A percentile compares a stretch with the other conserved stretches of the same genome.
Evolutionary conservation across 2,329 filamentous ascomycete genomes (phyloP).

Genomic region (Claviceps spartinae): DNA sequence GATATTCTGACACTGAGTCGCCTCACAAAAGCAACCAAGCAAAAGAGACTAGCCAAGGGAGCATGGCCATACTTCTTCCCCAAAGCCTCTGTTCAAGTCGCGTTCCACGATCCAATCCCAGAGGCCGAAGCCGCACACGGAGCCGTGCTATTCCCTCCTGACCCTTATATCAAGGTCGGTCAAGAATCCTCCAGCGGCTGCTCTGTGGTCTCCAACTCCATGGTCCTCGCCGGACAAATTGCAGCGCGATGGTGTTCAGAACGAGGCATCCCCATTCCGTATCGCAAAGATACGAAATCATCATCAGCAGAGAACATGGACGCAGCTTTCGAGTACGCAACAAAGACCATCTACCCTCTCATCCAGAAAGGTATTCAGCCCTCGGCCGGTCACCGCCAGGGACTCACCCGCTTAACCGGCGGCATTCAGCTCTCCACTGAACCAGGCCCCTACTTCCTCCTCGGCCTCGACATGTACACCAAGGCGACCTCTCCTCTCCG

Average conservation of each 20-base stretch:
- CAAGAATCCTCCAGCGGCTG: constrained; percentile 18
- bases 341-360: constrained; percentile 20
- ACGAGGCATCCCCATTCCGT: constrained; percentile 45
- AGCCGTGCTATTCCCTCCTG: constrained; percentile 22
- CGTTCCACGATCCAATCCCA: constrained; percentile 21
- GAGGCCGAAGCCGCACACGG: constrained; percentile 6
- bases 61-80: constrained; percentile 35
- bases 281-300: constrained; percentile 34
- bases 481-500: constrained; percentile 55
- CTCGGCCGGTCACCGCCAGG: constrained; percentile 17
- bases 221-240: constrained; percentile 49
- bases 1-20: constrained; percentile 34
- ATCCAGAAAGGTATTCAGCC: constrained; percentile 19
- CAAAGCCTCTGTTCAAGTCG: constrained; percentile 29
- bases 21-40: constrained; percentile 33
- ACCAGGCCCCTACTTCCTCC: constrained; percentile 40
- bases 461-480: constrained; percentile 47
- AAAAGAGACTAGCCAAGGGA: constrained; percentile 29
- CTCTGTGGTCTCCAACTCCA: constrained; percentile 27
- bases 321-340: constrained; percentile 23
- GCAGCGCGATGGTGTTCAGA: constrained; percentile 47
- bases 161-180: constrained; percentile 35
- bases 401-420: constrained; percentile 26
- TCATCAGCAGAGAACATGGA: constrained; percentile 20
- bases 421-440: constrained; percentile 36